Conservation (phyloP, 495 filamentous ascomycete species). For the Xylaria venustula region DNA sequence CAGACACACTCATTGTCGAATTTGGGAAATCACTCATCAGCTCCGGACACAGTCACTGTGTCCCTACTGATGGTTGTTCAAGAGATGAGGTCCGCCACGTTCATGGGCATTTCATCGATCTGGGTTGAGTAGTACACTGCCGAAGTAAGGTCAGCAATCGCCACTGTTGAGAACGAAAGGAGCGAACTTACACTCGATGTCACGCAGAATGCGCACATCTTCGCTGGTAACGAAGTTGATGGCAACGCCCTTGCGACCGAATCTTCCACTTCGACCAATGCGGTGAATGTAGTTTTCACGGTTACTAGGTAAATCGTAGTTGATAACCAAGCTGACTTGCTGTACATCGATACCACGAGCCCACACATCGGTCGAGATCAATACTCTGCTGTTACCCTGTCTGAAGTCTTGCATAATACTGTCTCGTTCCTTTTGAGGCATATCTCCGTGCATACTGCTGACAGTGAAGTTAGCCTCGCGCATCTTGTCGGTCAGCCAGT, state of each 20-base stretch:
- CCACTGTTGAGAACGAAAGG: slow-evolving; percentile 12
- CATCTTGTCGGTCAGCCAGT: slow-evolving; percentile 99
- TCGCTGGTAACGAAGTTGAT: slow-evolving; percentile 99
- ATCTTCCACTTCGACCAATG: slow-evolving; percentile 92
- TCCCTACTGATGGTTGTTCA: not conserved
- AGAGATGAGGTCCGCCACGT: slow-evolving; percentile 66
- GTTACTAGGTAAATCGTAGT: slow-evolving; percentile 97
- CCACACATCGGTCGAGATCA: slow-evolving; percentile 98
- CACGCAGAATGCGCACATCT: slow-evolving; percentile 94
- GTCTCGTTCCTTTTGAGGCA: slow-evolving; percentile 97
- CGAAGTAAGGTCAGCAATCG: slow-evolving; percentile 36
- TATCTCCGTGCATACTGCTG: slow-evolving; percentile 97
- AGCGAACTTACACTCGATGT: slow-evolving; percentile 74
- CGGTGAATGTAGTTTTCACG: slow-evolving; percentile 99
- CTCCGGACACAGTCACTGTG: not conserved
- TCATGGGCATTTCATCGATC: slow-evolving; percentile 99
- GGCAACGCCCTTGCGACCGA: slow-evolving; percentile 96
- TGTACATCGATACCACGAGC: slow-evolving; percentile 99
- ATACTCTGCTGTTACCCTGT: slow-evolving; percentile 88
- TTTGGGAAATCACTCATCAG: slow-evolving; percentile 17
- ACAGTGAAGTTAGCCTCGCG: slow-evolving; percentile 97
- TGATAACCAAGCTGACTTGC: slow-evolving; percentile 98
- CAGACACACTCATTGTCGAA: slow-evolving; percentile 7
- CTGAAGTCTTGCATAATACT: slow-evolving; percentile 99
- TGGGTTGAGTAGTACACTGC: slow-evolving; percentile 93